Conservation (phyloP, 2,329 filamentous ascomycete species). For the Epichloe sibirici region DNA sequence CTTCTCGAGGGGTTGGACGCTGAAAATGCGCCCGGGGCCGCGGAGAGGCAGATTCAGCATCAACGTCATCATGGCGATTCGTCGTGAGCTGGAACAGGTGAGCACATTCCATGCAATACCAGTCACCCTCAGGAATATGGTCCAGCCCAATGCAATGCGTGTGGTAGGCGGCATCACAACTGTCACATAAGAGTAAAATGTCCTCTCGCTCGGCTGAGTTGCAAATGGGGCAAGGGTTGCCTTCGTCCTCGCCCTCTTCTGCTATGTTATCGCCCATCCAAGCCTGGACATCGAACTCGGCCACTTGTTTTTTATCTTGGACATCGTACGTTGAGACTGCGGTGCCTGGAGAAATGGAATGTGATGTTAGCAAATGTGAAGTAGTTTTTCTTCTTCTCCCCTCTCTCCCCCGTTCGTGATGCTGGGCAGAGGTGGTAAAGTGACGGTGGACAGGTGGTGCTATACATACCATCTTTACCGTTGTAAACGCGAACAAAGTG, state of each 20-base stretch:
- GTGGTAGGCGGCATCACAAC: slow-evolving; percentile 81
- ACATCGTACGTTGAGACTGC: slow-evolving; percentile 50
- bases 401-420: not conserved
- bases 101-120: slow-evolving; percentile 83
- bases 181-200: slow-evolving; percentile 78
- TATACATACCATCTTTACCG: slow-evolving; percentile 60
- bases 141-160: slow-evolving; percentile 83
- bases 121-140: slow-evolving; percentile 60
- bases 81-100: slow-evolving; percentile 31
- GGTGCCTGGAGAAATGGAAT: slow-evolving; percentile 29
- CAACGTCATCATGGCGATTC: slow-evolving; percentile 18
- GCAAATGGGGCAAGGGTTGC: slow-evolving; percentile 73
- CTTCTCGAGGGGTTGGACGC: slow-evolving; percentile 20
- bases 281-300: slow-evolving; percentile 71
- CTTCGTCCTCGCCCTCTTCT: slow-evolving; percentile 50
- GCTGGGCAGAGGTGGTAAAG: not conserved
- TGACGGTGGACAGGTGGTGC: slow-evolving; percentile 8
- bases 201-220: slow-evolving; percentile 70
- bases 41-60: slow-evolving; percentile 22
- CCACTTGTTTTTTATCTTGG: slow-evolving; percentile 77
- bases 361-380: not conserved
- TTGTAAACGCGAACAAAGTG: slow-evolving; percentile 79
- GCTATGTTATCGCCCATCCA: slow-evolving; percentile 63
- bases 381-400: not conserved
- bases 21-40: slow-evolving; percentile 16